Percentiles rank a stretch among this genome's conserved stretches.
Conservation (phyloP, 2,329 filamentous ascomycete species). For the Podosphaera aphanis region DNA sequence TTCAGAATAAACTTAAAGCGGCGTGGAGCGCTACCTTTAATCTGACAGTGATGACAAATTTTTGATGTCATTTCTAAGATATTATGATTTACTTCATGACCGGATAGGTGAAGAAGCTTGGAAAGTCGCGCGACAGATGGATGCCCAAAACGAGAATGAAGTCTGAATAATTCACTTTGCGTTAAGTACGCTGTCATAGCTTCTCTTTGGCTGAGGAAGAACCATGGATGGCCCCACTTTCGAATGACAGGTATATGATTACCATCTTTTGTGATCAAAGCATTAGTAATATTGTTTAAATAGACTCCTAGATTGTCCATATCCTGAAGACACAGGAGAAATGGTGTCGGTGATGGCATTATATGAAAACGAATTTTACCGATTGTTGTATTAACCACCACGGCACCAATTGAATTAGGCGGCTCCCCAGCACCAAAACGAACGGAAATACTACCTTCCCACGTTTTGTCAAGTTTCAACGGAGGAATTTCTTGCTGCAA, state of each 20-base stretch:
- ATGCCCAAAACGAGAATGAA: slow-evolving; percentile 1
- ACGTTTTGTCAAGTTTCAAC: neutral
- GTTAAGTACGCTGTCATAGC: neutral
- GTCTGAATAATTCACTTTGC: neutral
- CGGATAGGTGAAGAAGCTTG: neutral
- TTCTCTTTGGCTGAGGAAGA: neutral
- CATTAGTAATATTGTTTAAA: neutral
- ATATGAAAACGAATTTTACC: slow-evolving; percentile 1
- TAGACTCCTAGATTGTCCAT: neutral
- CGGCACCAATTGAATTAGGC: neutral
- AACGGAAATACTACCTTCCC: neutral
- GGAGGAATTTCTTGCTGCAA: neutral
- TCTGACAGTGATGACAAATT: slow-evolving; percentile 1
- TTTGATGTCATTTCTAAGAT: neutral
- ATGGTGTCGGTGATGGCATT: neutral
- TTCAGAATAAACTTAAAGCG: slow-evolving; percentile 2
- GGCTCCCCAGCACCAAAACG: neutral
- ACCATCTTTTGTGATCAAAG: neutral
- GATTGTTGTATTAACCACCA: neutral
- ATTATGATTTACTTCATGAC: neutral
- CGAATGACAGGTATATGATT: neutral
- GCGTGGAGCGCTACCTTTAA: neutral
- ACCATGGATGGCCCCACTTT: neutral
- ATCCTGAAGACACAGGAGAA: slow-evolving; percentile 1
- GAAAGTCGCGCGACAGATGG: neutral